Evolutionary conservation across 2,329 filamentous ascomycete species (phyloP), one percentile per base, ranked within the genome.

Genomic region (Lizonia empirigonia): DNA sequence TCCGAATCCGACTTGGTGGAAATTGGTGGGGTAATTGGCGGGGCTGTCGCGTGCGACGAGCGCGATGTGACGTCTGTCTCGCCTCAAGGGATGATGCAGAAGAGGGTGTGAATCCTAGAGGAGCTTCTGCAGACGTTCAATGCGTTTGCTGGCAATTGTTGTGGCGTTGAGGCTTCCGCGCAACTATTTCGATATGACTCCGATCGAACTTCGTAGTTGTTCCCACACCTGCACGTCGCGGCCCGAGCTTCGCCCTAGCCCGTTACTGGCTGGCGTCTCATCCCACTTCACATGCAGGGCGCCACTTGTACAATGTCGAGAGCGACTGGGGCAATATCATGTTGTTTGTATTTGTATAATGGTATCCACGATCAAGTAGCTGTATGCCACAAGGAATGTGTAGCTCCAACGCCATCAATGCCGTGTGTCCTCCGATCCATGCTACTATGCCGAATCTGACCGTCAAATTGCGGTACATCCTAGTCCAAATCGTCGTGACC

Each of bases 371-470:
- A 50, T 39, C 18, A 51, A 29, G 49, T 55, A 41, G 56, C 56
- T 45, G 44, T 60, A 60, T 64, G 61, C 65, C 66, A 61, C 53
- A 54, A 37, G 33, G 37, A 36, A 44, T 40, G 42, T 59, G 51
- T 45, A 58, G 52, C 34, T 60, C 48, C 53, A 65, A 69, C 66
- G 64, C 69, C 67, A 60, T 46, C 53, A 61, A 72, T 72, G 69
- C 67, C 59, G 53, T 34, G 50, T 52, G 50, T 55, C 32, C 48
- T 44, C 42, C 37, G 22, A 42, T 52, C 49, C 24, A 19, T 51
- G 42, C 49, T 44, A 42, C 32, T 52, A 38, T 47, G 42, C 42
- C 32, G 29, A 30, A 44, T 27, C 15, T 52, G 33, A 47, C 18
- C 13, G 38, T 22, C 37, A 39, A 47, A 33, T 34, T 19, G 38